Percentiles rank a stretch among this genome's conserved stretches.
Conservation (phyloP, 306 rosid genomes). For the Sicyos baderoa region DNA sequence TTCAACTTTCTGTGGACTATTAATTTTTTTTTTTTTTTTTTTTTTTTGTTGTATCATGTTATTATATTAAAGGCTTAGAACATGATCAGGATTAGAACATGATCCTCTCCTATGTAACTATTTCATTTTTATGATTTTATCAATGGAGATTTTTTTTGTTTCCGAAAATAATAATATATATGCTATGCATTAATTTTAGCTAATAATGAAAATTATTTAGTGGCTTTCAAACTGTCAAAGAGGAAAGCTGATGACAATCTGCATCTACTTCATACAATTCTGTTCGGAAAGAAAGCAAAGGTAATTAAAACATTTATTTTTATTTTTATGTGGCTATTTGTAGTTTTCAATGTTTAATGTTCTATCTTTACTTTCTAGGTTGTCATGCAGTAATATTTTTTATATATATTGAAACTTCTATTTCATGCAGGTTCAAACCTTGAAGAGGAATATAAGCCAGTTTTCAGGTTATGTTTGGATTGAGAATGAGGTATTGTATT, state of each 20-base stretch:
- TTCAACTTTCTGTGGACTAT: too few species aligned
- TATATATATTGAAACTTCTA: neutral
- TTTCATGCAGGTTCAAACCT: slow-evolving; percentile 43
- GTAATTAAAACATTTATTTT: slow-evolving; percentile 28
- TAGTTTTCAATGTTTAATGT: slow-evolving; percentile 10
- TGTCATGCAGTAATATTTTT: neutral
- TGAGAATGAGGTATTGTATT: slow-evolving; percentile 75
- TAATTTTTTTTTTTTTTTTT: too few species aligned
- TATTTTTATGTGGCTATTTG: slow-evolving; percentile 4
- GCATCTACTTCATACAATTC: slow-evolving; percentile 67
- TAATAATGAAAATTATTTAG: slow-evolving; percentile 42
- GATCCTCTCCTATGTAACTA: too few species aligned
- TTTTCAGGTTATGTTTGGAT: slow-evolving; percentile 86
- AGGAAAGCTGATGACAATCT: slow-evolving; percentile 83
- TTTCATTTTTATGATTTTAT: too few species aligned
- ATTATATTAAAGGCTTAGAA: too few species aligned
- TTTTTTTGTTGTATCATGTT: too few species aligned
- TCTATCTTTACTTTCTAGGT: neutral
- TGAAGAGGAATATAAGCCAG: slow-evolving; percentile 63
- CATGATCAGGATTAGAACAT: too few species aligned
- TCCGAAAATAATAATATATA: too few species aligned
- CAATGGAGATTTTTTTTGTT: too few species aligned
- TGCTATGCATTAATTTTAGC: neutral
- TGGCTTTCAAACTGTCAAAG: slow-evolving; percentile 89
- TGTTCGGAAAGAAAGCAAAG: slow-evolving; percentile 87